Conservation (phyloP, 169 alveolate species). For the Sarcocystis neurona region DNA sequence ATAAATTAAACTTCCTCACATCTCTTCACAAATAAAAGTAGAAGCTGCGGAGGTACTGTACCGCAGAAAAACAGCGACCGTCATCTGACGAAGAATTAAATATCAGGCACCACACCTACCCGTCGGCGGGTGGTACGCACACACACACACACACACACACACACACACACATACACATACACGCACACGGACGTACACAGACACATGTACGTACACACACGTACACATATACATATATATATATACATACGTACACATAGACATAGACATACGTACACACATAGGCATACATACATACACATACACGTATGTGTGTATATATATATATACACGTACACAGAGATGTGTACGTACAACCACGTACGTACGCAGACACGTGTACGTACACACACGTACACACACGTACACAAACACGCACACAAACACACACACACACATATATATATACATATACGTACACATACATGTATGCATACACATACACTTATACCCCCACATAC, state of each 20-base stretch:
- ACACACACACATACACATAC: background rate
- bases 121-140: background rate
- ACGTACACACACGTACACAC: background rate
- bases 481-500: background rate
- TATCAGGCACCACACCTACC: background rate
- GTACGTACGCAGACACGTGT: background rate
- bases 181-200: background rate
- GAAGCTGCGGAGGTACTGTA: constrained; percentile 9
- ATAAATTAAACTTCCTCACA: too few relatives aligned
- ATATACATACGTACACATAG: background rate
- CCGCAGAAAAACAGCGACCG: background rate
- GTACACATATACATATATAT: background rate
- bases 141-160: background rate
- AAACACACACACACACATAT: background rate
- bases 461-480: background rate
- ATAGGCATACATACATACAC: background rate
- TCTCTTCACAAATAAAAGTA: too few relatives aligned
- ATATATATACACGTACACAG: background rate
- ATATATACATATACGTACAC: background rate
- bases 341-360: background rate
- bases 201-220: background rate
- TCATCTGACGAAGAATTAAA: background rate
- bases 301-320: background rate
- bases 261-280: background rate
- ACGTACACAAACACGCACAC: background rate